Base-by-base conservation (phyloP, 2,329 filamentous ascomycete genomes). In the Aspergillus fijiensis region DNA sequence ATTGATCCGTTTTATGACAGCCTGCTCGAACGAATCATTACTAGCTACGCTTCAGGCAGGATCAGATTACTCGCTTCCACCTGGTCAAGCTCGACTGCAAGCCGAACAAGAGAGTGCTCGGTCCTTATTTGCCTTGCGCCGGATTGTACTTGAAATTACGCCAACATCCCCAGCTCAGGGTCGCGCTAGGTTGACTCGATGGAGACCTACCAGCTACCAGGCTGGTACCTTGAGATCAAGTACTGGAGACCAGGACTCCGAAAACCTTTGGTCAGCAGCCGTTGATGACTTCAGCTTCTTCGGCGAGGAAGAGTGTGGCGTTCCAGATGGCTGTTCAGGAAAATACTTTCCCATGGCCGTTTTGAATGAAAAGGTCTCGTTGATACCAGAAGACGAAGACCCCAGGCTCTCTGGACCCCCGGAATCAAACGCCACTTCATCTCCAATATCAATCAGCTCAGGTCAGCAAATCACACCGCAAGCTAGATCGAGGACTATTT, bases 281-380 rank as follows among this genome's bases (percentile, higher is more conserved):
- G 77, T 80, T 58, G 77, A 82, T 55, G 85, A 88, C 67, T 88
- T 87, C 63, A 85, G 82, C 29, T 86, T 86, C 71, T 88, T 88
- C 60, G 80, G 77, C 1, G 83, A 85, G 45, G 82, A 82, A 51
- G 84, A 86, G 65, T 84, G 83, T 60, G 75, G 81, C 11, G 75
- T 83, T 14, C 81, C 81, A 14, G 74, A 76, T 25, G 71, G 75
- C 55, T 80, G 82, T 33, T 74, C 76, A 5, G 76, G 76, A 2
- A 77, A 76, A 56, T 76, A 75, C 54, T 73, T 81, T 51, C 80
- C 81, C 1, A 77, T 80, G 60, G 73, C 76, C 2, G 66, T 66
- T 5, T 62, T 76, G 27, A 80, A 79, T 42, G 75, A 79, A 45
- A 82, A 81, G 65, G 76, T 79, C 58, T 76, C 77, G 5, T 69